Percentiles rank a stretch among this genome's conserved stretches.
Conservation (phyloP, 108 stramenopile species). For the Cylindrotheca fusiformis region DNA sequence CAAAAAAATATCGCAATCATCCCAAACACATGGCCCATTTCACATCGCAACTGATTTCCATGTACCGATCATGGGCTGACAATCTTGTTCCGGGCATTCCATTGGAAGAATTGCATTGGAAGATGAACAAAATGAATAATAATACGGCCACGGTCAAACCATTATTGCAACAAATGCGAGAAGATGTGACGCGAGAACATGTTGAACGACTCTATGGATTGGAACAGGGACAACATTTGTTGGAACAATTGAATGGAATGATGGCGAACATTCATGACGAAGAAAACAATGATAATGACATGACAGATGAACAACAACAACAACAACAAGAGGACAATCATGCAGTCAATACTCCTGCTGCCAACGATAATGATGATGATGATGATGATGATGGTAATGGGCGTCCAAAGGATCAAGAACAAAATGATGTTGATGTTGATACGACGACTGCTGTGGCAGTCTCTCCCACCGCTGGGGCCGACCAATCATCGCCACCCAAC, state of each 20-base stretch:
- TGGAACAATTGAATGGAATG: constrained; percentile 54
- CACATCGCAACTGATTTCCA: constrained; percentile 32
- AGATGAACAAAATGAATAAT: constrained; percentile 48
- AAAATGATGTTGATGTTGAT: not conserved
- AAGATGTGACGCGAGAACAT: constrained; percentile 56
- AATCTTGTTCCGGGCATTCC: constrained; percentile 54
- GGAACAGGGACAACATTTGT: constrained; percentile 45
- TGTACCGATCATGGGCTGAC: constrained; percentile 52
- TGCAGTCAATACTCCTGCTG: not conserved
- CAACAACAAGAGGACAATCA: not conserved
- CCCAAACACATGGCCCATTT: constrained; percentile 33
- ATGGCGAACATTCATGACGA: too few relatives aligned
- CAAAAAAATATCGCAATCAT: constrained; percentile 32
- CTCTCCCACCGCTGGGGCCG: too few relatives aligned
- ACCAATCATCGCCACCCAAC: too few relatives aligned
- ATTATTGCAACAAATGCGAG: constrained; percentile 54
- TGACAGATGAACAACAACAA: constrained; percentile 2
- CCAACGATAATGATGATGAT: not conserved
- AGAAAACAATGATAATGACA: not conserved
- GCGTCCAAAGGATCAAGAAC: constrained; percentile 1
- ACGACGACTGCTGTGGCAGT: not conserved
- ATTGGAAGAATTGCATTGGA: constrained; percentile 53
- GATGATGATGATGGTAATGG: constrained; percentile 2
- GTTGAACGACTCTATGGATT: constrained; percentile 55
- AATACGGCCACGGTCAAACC: constrained; percentile 50